Evolutionary conservation across 2,329 filamentous ascomycete species (phyloP).

Genomic region (Fusarium denticulatum): DNA sequence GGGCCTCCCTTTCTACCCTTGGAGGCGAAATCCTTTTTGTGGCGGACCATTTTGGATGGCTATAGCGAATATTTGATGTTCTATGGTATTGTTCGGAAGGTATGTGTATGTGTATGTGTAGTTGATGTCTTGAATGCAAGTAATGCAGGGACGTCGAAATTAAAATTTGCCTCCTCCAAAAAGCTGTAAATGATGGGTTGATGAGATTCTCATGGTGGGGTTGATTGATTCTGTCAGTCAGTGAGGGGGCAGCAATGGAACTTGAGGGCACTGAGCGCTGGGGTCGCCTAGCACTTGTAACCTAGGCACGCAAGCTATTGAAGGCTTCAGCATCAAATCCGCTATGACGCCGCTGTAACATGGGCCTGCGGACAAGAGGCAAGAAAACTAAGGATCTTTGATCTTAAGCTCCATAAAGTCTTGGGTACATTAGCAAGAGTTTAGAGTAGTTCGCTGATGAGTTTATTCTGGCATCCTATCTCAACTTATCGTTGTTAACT

Average conservation of each 20-base stretch:
- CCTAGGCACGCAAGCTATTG: background rate
- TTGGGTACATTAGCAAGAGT: background rate
- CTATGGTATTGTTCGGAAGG: background rate
- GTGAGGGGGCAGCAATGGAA: conserved; percentile 22
- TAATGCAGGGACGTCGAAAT: background rate
- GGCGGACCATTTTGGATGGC: conserved; percentile 77
- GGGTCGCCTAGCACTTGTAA: conserved; percentile 9
- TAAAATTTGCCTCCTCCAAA: conserved; percentile 15
- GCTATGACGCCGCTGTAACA: conserved; percentile 10
- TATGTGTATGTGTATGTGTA: background rate
- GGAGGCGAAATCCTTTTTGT: conserved; percentile 87
- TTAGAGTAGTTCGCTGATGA: background rate
- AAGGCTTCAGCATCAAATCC: background rate
- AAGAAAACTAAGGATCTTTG: background rate
- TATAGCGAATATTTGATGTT: background rate
- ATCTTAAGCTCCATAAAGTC: background rate
- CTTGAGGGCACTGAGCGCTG: background rate
- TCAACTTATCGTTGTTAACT: background rate
- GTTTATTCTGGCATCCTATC: background rate
- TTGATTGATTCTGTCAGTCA: conserved; percentile 1
- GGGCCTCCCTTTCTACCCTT: conserved; percentile 75
- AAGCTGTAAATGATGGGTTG: conserved; percentile 9
- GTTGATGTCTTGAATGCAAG: background rate
- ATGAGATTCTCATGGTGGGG: conserved; percentile 29
- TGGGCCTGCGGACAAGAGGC: too few species aligned